These are phyloP conservation scores for Agaricus subrufescens DNA, from an alignment of 768 basidiomycete species.

Conservation along the genomic window DNA sequence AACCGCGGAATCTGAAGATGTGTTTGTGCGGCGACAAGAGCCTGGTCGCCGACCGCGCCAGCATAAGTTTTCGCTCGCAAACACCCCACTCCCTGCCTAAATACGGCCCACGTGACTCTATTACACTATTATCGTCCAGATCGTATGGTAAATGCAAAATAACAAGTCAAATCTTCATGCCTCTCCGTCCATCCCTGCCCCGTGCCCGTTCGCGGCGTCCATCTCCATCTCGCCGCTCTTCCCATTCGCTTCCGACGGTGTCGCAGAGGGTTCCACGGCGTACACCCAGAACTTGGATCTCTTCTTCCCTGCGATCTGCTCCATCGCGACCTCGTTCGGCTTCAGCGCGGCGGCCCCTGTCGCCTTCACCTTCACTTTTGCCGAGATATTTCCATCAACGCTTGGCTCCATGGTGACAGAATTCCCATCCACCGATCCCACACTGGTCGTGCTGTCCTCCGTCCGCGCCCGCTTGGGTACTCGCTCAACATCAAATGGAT, in stretches of 20 bases:
- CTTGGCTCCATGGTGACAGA: slow-evolving; percentile 23
- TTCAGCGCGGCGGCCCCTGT: slow-evolving; percentile 65
- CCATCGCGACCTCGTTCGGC: slow-evolving; percentile 69
- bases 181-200: not conserved
- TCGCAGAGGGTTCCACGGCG: slow-evolving; percentile 68
- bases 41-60: slow-evolving; percentile 37
- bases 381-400: slow-evolving; percentile 14
- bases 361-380: slow-evolving; percentile 41
- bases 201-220: not conserved
- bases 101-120: not conserved
- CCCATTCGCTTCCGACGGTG: slow-evolving; percentile 16
- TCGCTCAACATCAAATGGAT: slow-evolving; percentile 44
- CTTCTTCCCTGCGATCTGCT: slow-evolving; percentile 75
- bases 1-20: slow-evolving; percentile 38
- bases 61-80: slow-evolving; percentile 26
- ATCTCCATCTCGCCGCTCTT: not conserved
- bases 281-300: slow-evolving; percentile 88
- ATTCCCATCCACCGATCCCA: slow-evolving; percentile 42
- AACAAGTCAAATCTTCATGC: not conserved
- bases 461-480: slow-evolving; percentile 70
- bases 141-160: slow-evolving; percentile 3
- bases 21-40: slow-evolving; percentile 28
- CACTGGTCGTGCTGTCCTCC: slow-evolving; percentile 63
- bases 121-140: not conserved
- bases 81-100: not conserved